Conservation (phyloP, 202 grass and related monocot species). For the Musa balbisiana region DNA sequence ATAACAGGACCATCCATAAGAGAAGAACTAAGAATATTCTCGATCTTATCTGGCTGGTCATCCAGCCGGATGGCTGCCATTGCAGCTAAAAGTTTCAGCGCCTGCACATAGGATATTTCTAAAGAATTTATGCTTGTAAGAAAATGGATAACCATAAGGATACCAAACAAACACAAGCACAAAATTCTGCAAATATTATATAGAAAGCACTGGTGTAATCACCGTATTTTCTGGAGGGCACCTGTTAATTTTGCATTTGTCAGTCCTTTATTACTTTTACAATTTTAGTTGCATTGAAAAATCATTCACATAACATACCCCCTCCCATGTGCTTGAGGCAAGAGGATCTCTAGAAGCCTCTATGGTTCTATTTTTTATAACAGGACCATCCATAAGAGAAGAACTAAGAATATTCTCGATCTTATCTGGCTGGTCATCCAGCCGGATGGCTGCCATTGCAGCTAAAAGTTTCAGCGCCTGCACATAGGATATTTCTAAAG, state of each 20-base stretch:
- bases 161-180: background rate
- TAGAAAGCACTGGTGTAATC: no score
- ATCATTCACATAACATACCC: slow-evolving; percentile 22
- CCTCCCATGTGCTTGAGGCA: slow-evolving; percentile 77
- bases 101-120: slow-evolving; percentile 42
- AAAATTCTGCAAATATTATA: background rate
- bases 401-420: slow-evolving; percentile 51
- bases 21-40: slow-evolving; percentile 37
- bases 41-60: slow-evolving; percentile 71
- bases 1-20: slow-evolving; percentile 49
- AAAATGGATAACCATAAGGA: background rate
- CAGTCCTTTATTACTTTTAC: no score
- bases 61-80: slow-evolving; percentile 58
- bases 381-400: slow-evolving; percentile 47
- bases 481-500: slow-evolving; percentile 14
- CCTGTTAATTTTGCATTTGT: no score
- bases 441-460: slow-evolving; percentile 48
- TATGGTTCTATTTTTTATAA: slow-evolving; percentile 34
- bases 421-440: slow-evolving; percentile 68
- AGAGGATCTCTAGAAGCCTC: slow-evolving; percentile 46
- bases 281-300: no score
- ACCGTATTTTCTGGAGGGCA: no score
- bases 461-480: slow-evolving; percentile 80
- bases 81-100: slow-evolving; percentile 63
- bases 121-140: slow-evolving; percentile 5